These are phyloP conservation scores for Kockiozyma suomiensis DNA, from an alignment of 805 yeast species.

Conservation along the genomic window DNA sequence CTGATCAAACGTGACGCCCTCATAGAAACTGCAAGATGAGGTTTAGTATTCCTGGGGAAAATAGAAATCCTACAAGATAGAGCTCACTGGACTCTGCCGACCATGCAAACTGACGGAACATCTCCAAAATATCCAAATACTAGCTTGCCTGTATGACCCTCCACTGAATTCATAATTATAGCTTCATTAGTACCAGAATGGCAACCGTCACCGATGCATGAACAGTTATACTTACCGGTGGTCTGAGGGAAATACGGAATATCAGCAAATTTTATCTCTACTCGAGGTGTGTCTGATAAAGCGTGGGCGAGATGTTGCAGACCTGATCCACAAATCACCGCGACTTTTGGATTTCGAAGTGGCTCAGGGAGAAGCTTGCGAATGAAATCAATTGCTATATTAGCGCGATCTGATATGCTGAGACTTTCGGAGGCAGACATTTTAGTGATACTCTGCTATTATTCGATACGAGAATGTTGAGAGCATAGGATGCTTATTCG, in stretches of 20 bases:
- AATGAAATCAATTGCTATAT: constrained; percentile 18
- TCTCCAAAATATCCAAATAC: constrained; percentile 77
- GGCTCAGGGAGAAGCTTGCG: constrained; percentile 11
- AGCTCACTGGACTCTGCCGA: constrained; percentile 75
- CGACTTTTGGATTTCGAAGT: constrained; percentile 56
- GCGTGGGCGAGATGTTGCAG: constrained; percentile 78
- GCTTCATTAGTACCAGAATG: not conserved
- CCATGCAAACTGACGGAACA: constrained; percentile 88
- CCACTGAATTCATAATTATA: constrained; percentile 49
- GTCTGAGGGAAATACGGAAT: constrained; percentile 82
- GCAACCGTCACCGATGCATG: not conserved
- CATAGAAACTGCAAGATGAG: constrained; percentile 59
- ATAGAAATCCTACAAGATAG: too few relatives aligned
- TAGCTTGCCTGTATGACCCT: constrained; percentile 85
- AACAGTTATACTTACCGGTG: constrained; percentile 47
- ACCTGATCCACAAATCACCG: constrained; percentile 94
- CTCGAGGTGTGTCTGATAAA: constrained; percentile 44
- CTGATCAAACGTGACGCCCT: constrained; percentile 81
- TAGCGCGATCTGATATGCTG: constrained; percentile 14
- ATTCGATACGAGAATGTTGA: not conserved
- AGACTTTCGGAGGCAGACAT: not conserved
- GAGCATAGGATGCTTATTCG: not conserved
- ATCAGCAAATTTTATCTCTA: constrained; percentile 60
- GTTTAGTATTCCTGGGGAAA: too few relatives aligned
- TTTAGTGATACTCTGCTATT: not conserved